Evolutionary conservation across 768 basidiomycete genomes (phyloP).

Genomic region (Boletus coccyginus): DNA sequence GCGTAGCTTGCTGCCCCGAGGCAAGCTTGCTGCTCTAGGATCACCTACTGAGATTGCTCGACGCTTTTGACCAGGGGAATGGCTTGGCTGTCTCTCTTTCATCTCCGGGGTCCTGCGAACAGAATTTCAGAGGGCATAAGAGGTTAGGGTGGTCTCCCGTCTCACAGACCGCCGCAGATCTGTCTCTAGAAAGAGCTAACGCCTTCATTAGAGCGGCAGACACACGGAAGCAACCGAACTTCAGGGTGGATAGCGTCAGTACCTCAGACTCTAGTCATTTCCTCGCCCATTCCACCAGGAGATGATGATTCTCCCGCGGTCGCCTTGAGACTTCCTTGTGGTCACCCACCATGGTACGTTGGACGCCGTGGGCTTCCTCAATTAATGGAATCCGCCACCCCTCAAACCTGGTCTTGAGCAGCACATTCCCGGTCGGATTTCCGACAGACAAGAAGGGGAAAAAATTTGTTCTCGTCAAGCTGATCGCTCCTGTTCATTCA

Average conservation of each 20-base stretch:
- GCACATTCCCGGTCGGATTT: constrained; percentile 11
- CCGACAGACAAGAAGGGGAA: constrained; percentile 1
- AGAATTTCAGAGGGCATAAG: constrained; percentile 11
- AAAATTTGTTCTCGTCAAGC: constrained; percentile 14
- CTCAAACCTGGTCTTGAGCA: neutral
- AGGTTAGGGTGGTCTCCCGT: constrained; percentile 13
- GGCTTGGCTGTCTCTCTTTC: constrained; percentile 13
- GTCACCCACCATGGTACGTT: constrained; percentile 6
- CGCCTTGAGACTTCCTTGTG: constrained; percentile 28
- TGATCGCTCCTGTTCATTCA: constrained; percentile 20
- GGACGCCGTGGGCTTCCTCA: constrained; percentile 1
- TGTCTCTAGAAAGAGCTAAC: constrained; percentile 4
- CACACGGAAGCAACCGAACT: constrained; percentile 9
- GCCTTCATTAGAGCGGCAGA: constrained; percentile 16
- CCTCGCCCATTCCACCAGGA: constrained; percentile 3
- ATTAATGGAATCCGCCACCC: constrained; percentile 23
- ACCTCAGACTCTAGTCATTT: constrained; percentile 9
- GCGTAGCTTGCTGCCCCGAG: constrained; percentile 22
- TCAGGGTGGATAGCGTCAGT: constrained; percentile 12
- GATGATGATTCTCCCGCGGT: constrained; percentile 17
- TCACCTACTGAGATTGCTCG: constrained; percentile 9
- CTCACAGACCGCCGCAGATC: constrained; percentile 20
- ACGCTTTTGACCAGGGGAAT: constrained; percentile 2
- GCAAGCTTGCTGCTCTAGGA: constrained; percentile 4
- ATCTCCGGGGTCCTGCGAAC: constrained; percentile 21